These are phyloP conservation scores for Dendrobium catenatum DNA, from an alignment of 106 monocot species.

Conservation along the genomic window DNA sequence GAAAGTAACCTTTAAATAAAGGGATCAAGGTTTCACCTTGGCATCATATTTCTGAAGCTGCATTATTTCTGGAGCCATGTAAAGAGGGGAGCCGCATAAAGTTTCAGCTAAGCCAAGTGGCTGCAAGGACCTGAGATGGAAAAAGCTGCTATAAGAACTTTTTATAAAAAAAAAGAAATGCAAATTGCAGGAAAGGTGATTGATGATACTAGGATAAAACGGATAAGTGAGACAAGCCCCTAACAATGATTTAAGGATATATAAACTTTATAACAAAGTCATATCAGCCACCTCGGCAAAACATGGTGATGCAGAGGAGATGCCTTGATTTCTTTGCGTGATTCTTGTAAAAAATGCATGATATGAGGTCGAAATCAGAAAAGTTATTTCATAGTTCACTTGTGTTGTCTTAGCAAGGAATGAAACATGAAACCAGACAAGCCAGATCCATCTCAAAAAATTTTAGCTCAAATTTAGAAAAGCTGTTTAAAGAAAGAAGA, in stretches of 20 bases:
- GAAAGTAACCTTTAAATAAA: background rate
- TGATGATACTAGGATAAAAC: background rate
- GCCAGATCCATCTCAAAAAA: background rate
- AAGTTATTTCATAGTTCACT: background rate
- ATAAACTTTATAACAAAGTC: background rate
- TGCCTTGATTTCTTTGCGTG: background rate
- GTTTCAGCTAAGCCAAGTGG: conserved; percentile 84
- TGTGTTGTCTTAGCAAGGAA: background rate
- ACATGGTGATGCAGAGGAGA: background rate
- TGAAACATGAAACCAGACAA: background rate
- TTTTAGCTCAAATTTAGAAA: conserved; percentile 1
- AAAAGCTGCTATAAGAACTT: background rate
- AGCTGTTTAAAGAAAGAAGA: background rate
- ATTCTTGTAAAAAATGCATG: conserved; percentile 1
- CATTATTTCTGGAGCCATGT: conserved; percentile 99
- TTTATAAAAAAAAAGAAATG: background rate
- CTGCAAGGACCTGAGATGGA: conserved; percentile 56
- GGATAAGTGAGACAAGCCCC: background rate
- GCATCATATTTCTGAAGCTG: conserved; percentile 92
- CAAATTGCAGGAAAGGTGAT: background rate
- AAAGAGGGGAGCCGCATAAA: conserved; percentile 92
- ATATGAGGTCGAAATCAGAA: background rate
- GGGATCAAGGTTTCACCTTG: conserved; percentile 46
- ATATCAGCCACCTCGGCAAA: background rate
- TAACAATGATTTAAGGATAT: background rate